These are phyloP conservation scores for Kickxella alabastrina DNA, from an alignment of 192 early-diverging fungal species.

Conservation along the genomic window DNA sequence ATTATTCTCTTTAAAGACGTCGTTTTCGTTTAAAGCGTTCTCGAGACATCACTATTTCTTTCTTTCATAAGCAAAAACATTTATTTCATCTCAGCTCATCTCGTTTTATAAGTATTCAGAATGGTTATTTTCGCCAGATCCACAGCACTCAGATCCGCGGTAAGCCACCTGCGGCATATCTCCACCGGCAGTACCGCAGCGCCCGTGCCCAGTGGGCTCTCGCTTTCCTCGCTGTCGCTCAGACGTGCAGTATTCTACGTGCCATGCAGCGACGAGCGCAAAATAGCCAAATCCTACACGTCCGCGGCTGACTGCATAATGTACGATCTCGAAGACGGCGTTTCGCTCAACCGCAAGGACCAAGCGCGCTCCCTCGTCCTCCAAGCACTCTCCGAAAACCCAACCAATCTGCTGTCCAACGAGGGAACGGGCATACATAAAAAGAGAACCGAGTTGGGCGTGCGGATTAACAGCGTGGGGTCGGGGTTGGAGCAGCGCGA, in stretches of 20 bases:
- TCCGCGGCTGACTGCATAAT: constrained; percentile 76
- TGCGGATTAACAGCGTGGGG: constrained; percentile 85
- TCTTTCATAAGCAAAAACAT: too few species aligned
- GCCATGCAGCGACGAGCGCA: constrained; percentile 84
- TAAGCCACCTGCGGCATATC: too few species aligned
- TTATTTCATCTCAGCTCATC: too few species aligned
- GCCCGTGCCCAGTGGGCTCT: constrained; percentile 26
- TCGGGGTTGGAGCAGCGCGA: constrained; percentile 76
- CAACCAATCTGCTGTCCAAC: too few species aligned
- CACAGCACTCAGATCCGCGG: too few species aligned
- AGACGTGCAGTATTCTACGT: constrained; percentile 55
- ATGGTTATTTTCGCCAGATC: too few species aligned
- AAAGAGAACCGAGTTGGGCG: constrained; percentile 63
- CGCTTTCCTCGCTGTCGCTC: constrained; percentile 15
- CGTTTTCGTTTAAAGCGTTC: too few species aligned
- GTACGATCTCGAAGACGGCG: constrained; percentile 93
- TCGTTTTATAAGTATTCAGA: too few species aligned
- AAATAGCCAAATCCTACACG: constrained; percentile 71
- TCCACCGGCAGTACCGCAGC: too few species aligned
- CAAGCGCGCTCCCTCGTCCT: constrained; percentile 69
- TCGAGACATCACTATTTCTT: too few species aligned
- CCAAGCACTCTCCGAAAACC: constrained; percentile 57
- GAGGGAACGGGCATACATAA: too few species aligned
- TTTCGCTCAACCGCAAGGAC: constrained; percentile 76
- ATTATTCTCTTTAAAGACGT: too few species aligned